A percentile compares a stretch with the other conserved stretches of the same genome.
phyloP scores from a whole-genome alignment of 306 rosid genomes.

The Prunus kanzakura region DNA sequence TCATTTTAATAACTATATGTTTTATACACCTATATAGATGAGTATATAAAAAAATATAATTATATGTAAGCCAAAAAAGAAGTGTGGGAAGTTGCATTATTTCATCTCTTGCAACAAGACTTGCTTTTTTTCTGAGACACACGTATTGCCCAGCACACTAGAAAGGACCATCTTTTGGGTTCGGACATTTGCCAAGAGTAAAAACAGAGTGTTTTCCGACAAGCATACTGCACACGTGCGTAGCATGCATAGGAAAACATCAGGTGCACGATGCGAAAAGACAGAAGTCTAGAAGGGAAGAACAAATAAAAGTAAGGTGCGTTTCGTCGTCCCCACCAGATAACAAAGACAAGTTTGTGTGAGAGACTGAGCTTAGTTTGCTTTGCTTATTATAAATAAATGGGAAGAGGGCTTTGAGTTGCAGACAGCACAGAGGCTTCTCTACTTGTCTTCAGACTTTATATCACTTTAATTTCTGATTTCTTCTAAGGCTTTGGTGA shows the following conservation, averaged over 20 bases:
- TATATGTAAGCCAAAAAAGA: too few species aligned
- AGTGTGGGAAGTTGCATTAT: too few species aligned
- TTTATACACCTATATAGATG: too few species aligned
- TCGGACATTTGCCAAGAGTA: too few species aligned
- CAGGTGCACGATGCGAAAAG: background rate
- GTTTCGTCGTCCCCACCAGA: background rate
- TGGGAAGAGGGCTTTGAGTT: background rate
- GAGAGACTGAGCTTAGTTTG: background rate
- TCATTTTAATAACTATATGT: too few species aligned
- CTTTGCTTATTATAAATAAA: background rate
- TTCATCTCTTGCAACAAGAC: too few species aligned
- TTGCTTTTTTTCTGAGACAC: too few species aligned
- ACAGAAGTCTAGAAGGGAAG: background rate
- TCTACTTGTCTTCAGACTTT: background rate
- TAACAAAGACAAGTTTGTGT: background rate
- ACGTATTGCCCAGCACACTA: too few species aligned
- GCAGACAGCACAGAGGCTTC: background rate
- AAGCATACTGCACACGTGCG: constrained; percentile 2
- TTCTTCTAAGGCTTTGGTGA: background rate
- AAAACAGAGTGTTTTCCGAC: background rate
- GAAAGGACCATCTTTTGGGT: too few species aligned
- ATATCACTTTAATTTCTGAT: background rate
- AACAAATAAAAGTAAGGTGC: background rate
- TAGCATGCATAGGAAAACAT: background rate
- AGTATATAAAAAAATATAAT: too few species aligned